Base-by-base conservation (phyloP, 192 early-diverging fungal species). In the Rhizoclosmatium globosum region DNA sequence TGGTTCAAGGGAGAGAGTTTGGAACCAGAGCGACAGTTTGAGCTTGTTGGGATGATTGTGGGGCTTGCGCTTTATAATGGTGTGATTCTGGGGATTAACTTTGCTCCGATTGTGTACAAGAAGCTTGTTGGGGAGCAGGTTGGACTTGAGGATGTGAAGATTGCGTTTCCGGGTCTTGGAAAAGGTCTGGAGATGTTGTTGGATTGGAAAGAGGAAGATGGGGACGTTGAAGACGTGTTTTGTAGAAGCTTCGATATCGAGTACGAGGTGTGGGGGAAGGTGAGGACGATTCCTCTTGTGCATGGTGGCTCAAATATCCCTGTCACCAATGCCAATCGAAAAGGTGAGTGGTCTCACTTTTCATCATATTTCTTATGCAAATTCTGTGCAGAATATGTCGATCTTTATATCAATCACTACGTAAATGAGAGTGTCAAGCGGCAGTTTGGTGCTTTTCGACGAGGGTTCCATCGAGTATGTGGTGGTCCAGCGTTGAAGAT, bases 41-140 rank as follows among this genome's bases (percentile, higher is more conserved):
- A 97, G 77, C 85, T 94, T n/a, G 90, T 95, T 1, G 97, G 97
- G 6, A 91, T 90, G 17, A 71, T 98, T n/a, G 79, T 97, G n/a
- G 97, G 97, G 2, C 77, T 98, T n/a, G 95, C 95, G 2, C 83
- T 97, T 39, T 93, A 92, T 66, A 98, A 98, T 81, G 94, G 94
- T 2, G 90, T 98, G 6, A 90, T 94, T 15, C 72, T 96, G 2
- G 89, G 89, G 0, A 86, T 94, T 4, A 84, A 89, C 17, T 92
- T 98, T 75, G 94, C 95, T 3, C 82, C 81, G 17, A 73, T 96
- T 3, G 79, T 97, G 43, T 94, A 93, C 68, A 90, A 92, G 77
- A 94, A 94, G 82, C 81, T 92, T 2, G 59, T 92, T 2, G 89
- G 87, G 56, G 88, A 91, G 65, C 61, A 61, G 11, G 77, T 80